phyloP scores from a whole-genome alignment of 805 yeast species.

The Kuraishia borneana region DNA sequence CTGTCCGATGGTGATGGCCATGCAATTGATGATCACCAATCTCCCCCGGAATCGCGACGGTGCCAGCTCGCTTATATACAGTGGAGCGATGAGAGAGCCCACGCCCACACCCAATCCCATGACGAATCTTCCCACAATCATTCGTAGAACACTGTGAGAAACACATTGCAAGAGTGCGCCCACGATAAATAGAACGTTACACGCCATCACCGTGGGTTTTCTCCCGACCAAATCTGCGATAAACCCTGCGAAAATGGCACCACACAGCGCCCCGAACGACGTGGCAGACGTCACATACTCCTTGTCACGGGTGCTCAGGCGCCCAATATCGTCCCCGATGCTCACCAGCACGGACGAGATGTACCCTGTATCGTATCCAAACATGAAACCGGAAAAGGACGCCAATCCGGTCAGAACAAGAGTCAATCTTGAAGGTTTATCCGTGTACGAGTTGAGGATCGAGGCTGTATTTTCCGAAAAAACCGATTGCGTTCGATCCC shows the following conservation, averaged over 20 bases:
- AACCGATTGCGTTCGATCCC: background rate
- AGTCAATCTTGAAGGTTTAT: conserved; percentile 26
- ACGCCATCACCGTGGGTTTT: conserved; percentile 29
- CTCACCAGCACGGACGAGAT: conserved; percentile 44
- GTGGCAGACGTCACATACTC: conserved; percentile 45
- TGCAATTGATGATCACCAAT: conserved; percentile 75
- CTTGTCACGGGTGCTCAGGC: conserved; percentile 31
- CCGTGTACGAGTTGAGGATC: background rate
- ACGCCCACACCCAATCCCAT: conserved; percentile 98
- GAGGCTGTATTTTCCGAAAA: background rate
- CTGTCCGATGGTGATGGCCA: conserved; percentile 93
- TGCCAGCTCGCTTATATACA: conserved; percentile 85
- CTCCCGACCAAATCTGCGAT: conserved; percentile 39
- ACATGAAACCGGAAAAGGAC: conserved; percentile 48
- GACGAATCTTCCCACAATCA: conserved; percentile 83
- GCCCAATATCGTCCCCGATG: conserved; percentile 33
- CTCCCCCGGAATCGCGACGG: conserved; percentile 90
- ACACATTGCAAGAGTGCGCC: conserved; percentile 76
- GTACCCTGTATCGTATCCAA: conserved; percentile 52
- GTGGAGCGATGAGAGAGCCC: conserved; percentile 90
- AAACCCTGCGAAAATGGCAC: conserved; percentile 37
- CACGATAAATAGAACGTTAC: conserved; percentile 33
- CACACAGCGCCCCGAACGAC: conserved; percentile 42
- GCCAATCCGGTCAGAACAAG: conserved; percentile 34
- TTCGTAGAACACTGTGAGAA: conserved; percentile 73